A percentile compares a stretch with the other conserved stretches of the same genome.
phyloP scores from a whole-genome alignment of 257 asterid species.

The Mitragyna speciosa region DNA sequence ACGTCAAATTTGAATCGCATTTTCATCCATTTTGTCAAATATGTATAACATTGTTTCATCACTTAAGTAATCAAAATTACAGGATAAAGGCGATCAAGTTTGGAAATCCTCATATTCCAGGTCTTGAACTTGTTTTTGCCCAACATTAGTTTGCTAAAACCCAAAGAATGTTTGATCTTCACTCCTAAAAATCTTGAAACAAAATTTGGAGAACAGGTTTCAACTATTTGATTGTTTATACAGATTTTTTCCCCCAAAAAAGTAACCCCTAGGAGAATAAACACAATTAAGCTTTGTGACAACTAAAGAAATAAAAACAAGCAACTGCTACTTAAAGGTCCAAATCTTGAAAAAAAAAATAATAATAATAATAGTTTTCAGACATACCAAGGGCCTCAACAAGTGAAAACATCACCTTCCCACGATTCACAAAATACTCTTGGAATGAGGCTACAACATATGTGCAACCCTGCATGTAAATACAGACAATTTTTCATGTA shows the following conservation, averaged over 20 bases:
- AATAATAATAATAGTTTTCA: too few species aligned
- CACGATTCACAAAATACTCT: constrained; percentile 57
- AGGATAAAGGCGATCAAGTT: too few species aligned
- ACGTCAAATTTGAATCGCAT: too few species aligned
- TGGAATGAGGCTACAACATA: constrained; percentile 59
- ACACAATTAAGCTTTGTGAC: neutral
- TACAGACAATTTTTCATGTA: neutral
- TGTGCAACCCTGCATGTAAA: constrained; percentile 61
- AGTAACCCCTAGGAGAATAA: neutral
- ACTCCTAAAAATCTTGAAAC: neutral
- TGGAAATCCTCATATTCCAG: too few species aligned
- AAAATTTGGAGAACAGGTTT: neutral
- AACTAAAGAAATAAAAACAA: neutral
- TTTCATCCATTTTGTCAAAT: too few species aligned
- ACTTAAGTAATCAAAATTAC: too few species aligned
- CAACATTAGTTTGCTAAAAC: too few species aligned
- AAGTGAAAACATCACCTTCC: constrained; percentile 57
- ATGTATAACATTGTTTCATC: too few species aligned
- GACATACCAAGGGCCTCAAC: constrained; percentile 86
- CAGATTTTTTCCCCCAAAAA: neutral
- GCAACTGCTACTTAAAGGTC: neutral
- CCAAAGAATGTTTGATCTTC: too few species aligned
- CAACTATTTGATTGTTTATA: neutral
- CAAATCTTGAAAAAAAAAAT: neutral
- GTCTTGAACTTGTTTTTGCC: too few species aligned